These are phyloP conservation scores for Lizonia empirigonia DNA, from an alignment of 2,329 filamentous ascomycete species.

Conservation along the genomic window DNA sequence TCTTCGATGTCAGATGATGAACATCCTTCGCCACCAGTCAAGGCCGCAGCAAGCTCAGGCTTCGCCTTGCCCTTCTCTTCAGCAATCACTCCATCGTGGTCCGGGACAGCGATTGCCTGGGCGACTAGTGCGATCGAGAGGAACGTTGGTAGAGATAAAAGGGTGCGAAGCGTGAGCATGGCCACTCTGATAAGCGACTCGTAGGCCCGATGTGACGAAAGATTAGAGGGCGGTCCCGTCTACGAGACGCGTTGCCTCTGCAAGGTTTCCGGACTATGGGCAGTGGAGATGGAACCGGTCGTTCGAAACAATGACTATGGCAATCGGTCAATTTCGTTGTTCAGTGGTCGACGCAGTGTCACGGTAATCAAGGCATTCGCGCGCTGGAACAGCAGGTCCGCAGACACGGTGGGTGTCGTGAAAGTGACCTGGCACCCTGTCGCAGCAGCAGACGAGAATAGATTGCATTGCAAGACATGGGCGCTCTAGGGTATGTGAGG, in stretches of 20 bases:
- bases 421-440: background rate
- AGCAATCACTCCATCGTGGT: constrained; percentile 32
- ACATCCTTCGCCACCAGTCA: constrained; percentile 43
- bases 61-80: constrained; percentile 24
- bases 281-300: background rate
- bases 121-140: constrained; percentile 27
- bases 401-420: constrained; percentile 1
- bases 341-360: background rate
- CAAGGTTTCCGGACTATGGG: background rate
- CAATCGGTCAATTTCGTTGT: constrained; percentile 1
- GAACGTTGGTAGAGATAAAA: constrained; percentile 31
- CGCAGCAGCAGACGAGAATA: background rate
- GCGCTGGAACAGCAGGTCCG: background rate
- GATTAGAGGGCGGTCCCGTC: background rate
- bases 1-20: constrained; percentile 29
- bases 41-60: constrained; percentile 27
- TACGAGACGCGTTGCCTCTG: constrained; percentile 2
- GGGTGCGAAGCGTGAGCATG: constrained; percentile 32
- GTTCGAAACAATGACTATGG: background rate
- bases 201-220: background rate
- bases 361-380: background rate
- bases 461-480: constrained; percentile 6
- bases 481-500: constrained; percentile 10
- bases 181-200: constrained; percentile 4
- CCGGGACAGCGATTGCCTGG: constrained; percentile 29